Base-by-base conservation (phyloP, 106 monocot species). In the Xerophyta viscosa region DNA sequence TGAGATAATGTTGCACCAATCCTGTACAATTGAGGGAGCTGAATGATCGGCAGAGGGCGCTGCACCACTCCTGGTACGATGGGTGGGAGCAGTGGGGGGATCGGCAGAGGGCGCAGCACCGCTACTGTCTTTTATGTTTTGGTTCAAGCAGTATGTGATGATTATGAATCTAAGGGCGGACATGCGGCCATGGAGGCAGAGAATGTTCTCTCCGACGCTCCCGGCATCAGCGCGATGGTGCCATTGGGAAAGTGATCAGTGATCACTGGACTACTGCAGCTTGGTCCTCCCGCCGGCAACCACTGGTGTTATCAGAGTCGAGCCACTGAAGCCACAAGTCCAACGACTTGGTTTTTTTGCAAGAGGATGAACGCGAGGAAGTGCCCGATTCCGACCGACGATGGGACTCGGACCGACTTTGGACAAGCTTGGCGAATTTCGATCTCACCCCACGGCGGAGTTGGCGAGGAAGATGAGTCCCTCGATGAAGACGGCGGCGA, bases 321-420 rank as follows among this genome's bases (percentile, higher is more conserved):
- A 65, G 8, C 77, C 63, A 62, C 43, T 74, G 70, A 56, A 83
- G 19, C 73, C 73, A 83, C 57, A 18, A 83, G 72, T 4, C 83
- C 83, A 22, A 83, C 66, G 10, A 77, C 83, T 37, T 83, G 62
- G 62, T 52, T 70, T 65, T 58, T 66, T 54, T 83, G 83, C 12
- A 83, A 54, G 0, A 77, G 77, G 46, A 77, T 83, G 70, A 83
- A 83, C 15, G 81, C 76, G n/a, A 82, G 59, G 72, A 68, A 82
- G 22, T 72, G 63, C 11, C 81, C 81, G 29, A 83, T 83, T 15
- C 73, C 83, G n/a, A 73, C 83, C 18, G 83, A 66, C n/a, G 74
- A 77, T n/a, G 77, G 61, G 30, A 78, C 56, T 6, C 83, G 64
- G 3, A 83, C 66, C 3, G 83, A 70, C 43, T 48, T 50, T 22